Conservation (phyloP, 176 grass and related monocot species). For the Carex littledalei region DNA sequence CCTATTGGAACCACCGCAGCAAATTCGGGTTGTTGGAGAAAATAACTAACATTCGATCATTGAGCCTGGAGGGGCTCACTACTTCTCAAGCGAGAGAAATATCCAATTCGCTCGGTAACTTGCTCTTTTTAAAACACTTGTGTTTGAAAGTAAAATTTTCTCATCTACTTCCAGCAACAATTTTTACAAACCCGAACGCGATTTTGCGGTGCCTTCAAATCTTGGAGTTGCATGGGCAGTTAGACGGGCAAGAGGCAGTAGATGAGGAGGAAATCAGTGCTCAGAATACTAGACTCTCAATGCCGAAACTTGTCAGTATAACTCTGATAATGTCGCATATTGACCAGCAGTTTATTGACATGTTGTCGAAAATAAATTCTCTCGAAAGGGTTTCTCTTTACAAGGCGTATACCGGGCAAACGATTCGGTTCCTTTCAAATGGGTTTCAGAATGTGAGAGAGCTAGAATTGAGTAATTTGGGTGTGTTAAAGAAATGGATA, state of each 20-base stretch:
- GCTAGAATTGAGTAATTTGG: not conserved
- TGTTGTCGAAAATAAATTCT: not conserved
- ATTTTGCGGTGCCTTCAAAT: not conserved
- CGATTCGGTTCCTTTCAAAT: not conserved
- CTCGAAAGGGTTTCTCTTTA: not conserved
- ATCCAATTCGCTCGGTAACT: not conserved
- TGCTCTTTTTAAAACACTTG: not conserved
- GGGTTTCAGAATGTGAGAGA: not conserved
- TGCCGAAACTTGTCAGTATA: slow-evolving; percentile 1
- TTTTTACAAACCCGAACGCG: not conserved
- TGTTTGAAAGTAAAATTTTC: not conserved
- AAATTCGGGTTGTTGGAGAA: not conserved
- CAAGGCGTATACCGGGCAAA: not conserved
- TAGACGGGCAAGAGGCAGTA: not conserved
- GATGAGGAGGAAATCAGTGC: not conserved
- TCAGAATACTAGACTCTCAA: not conserved
- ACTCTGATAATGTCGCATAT: not conserved
- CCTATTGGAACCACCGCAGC: not conserved
- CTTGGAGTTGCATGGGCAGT: not conserved
- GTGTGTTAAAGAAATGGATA: not conserved
- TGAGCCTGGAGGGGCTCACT: not conserved
- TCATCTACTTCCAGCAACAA: not conserved
- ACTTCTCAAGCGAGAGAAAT: not conserved
- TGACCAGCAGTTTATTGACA: not conserved
- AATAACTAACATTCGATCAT: not conserved